Evolutionary conservation across 805 yeast genomes (phyloP).

Genomic region (Nakazawaea pomicola): DNA sequence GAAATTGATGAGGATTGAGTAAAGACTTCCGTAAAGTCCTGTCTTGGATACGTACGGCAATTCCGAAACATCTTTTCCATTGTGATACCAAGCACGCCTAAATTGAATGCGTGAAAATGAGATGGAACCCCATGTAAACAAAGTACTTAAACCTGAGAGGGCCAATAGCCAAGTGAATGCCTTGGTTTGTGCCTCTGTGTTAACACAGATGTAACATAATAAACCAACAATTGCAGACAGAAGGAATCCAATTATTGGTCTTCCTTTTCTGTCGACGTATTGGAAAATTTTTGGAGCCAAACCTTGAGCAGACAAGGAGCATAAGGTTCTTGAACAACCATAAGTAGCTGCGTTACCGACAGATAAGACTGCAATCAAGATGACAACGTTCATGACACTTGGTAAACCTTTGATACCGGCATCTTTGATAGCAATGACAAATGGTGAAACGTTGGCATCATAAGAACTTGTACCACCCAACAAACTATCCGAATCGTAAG

Average conservation of each 20-base stretch:
- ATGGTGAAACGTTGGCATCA: constrained; percentile 67
- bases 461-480: constrained; percentile 41
- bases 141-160: constrained; percentile 41
- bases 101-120: constrained; percentile 39
- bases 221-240: constrained; percentile 39
- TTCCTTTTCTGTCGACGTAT: constrained; percentile 44
- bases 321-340: constrained; percentile 62
- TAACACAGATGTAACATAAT: constrained; percentile 42
- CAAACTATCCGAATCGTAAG: constrained; percentile 48
- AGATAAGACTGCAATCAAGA: constrained; percentile 61
- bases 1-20: constrained; percentile 38
- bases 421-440: constrained; percentile 64
- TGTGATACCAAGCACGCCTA: constrained; percentile 38
- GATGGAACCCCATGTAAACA: constrained; percentile 48
- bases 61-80: constrained; percentile 36
- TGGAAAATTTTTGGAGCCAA: constrained; percentile 37
- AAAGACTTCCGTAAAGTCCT: constrained; percentile 38
- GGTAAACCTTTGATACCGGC: constrained; percentile 68
- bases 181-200: constrained; percentile 28
- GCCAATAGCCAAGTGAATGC: constrained; percentile 46
- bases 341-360: constrained; percentile 72
- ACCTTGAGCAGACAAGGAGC: constrained; percentile 36
- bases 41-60: constrained; percentile 36
- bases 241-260: constrained; percentile 40
- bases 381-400: constrained; percentile 65